phyloP scores from a whole-genome alignment of 2,329 filamentous ascomycete genomes.

The Fusarium ramigenum region DNA sequence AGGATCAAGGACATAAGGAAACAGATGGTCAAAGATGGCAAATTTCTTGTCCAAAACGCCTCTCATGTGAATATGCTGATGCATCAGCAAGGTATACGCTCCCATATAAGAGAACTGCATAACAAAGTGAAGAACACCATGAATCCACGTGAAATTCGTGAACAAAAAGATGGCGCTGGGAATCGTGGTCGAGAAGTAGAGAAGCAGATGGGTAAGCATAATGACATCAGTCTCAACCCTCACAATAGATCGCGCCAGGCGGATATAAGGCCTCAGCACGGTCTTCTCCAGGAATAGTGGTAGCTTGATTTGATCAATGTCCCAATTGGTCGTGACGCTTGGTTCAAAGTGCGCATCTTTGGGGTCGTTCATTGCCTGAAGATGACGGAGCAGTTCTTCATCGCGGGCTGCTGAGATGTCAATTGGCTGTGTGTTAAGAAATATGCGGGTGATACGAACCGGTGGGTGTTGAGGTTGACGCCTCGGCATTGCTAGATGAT shows the following conservation, averaged over 20 bases:
- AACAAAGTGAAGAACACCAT: slow-evolving; percentile 71
- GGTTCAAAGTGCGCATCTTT: slow-evolving; percentile 31
- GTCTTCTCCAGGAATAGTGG: slow-evolving; percentile 19
- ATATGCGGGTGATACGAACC: slow-evolving; percentile 1
- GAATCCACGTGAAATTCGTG: slow-evolving; percentile 71
- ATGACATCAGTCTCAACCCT: slow-evolving; percentile 77
- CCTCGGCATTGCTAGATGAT: background rate
- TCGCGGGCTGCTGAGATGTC: slow-evolving; percentile 6
- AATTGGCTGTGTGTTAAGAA: background rate
- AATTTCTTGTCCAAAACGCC: slow-evolving; percentile 70
- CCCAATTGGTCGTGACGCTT: slow-evolving; percentile 16
- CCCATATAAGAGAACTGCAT: slow-evolving; percentile 77
- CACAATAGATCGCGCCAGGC: slow-evolving; percentile 64
- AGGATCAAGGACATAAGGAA: slow-evolving; percentile 79
- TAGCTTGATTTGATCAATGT: slow-evolving; percentile 31
- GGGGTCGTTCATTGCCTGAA: slow-evolving; percentile 26
- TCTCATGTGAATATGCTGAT: slow-evolving; percentile 83
- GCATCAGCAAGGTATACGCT: slow-evolving; percentile 82
- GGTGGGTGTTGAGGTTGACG: background rate
- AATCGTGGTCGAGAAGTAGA: slow-evolving; percentile 75
- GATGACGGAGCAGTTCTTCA: slow-evolving; percentile 24
- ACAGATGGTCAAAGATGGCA: slow-evolving; percentile 67
- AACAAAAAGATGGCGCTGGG: slow-evolving; percentile 75
- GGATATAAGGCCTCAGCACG: slow-evolving; percentile 68
- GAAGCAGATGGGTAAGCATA: slow-evolving; percentile 78